These are phyloP conservation scores for Talaromyces trachyspermus DNA, from an alignment of 495 filamentous ascomycete species.

Conservation along the genomic window DNA sequence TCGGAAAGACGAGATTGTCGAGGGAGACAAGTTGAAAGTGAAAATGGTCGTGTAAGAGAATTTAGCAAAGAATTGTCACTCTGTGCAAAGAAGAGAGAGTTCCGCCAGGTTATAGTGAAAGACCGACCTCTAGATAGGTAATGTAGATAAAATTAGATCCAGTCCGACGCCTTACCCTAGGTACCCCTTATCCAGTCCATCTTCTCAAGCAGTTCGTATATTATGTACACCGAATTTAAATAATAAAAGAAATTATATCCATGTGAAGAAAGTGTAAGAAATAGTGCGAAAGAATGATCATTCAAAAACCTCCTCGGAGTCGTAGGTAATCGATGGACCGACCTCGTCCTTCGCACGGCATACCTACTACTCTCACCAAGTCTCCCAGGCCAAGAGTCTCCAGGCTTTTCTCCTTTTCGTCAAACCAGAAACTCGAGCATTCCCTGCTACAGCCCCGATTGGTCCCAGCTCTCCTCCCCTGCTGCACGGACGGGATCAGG, in stretches of 20 bases:
- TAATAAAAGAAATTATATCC: neutral
- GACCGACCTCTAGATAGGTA: too few relatives aligned
- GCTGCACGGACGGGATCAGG: conserved; percentile 35
- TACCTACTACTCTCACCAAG: conserved; percentile 34
- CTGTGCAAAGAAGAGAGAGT: too few relatives aligned
- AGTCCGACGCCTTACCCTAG: too few relatives aligned
- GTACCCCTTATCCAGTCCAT: too few relatives aligned
- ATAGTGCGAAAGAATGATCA: neutral
- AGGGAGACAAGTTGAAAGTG: conserved; percentile 36
- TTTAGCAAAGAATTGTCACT: too few relatives aligned
- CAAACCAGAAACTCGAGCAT: conserved; percentile 21
- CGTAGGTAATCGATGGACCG: conserved; percentile 7
- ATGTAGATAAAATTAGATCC: too few relatives aligned
- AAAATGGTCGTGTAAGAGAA: conserved; percentile 24
- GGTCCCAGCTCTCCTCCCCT: conserved; percentile 15
- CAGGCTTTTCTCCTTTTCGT: conserved; percentile 33
- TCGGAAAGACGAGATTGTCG: conserved; percentile 36
- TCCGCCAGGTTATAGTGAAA: too few relatives aligned
- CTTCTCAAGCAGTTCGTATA: too few relatives aligned
- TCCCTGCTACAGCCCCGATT: neutral
- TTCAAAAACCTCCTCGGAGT: neutral
- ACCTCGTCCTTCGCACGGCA: conserved; percentile 15
- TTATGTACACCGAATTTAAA: too few relatives aligned
- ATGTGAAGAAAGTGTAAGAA: neutral
- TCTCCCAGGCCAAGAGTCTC: conserved; percentile 34